Base-by-base conservation (phyloP, 192 early-diverging fungal species). In the Backusella macrospora region DNA sequence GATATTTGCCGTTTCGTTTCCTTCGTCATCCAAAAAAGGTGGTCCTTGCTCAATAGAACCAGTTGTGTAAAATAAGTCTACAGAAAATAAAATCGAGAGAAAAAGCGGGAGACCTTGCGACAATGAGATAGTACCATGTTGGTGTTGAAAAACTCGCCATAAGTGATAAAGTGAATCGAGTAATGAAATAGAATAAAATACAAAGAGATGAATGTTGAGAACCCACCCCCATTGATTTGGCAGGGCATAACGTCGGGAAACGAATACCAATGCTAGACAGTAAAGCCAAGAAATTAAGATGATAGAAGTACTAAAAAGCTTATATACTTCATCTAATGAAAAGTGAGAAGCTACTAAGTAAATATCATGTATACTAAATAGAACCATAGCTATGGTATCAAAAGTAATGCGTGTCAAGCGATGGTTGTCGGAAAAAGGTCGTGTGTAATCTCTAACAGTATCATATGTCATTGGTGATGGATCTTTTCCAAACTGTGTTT, bases 141-240 rank as follows among this genome's bases (percentile, higher is more conserved):
- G 46, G 9, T 62, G 15, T 37, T 38, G 52, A 15, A 69, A 55
- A 2, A 47, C 66, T 1, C 23, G 59, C 74, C 70, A 45, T 37
- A 73, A 12, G 44, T 52, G 47, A 39, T 52, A 73, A 29, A 72
- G 16, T 13, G 77, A 71, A 18, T 55, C 47, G 15, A 40, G 26
- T 44, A 62, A 76, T 15, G 78, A 47, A 43, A 65, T 46, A 34
- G 46, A 40, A 63, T 66, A 82, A 72, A 82, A 71, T 16, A 69
- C 15, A 47, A 67, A 68, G 6, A 83, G 59, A 72, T 81, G 76
- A 6, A 65, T 44, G 49, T 83, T 83, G 10, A 83, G 44, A 49
- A 73, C 55, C 73, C 76, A 83, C 21, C 73, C 73, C 76, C 73
- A 76, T 23, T 43, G 15, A 45, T 65, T 68, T 42, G 79, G 79